Evolutionary conservation across 805 yeast species (phyloP).

Genomic region (Kockiozyma suomiensis): DNA sequence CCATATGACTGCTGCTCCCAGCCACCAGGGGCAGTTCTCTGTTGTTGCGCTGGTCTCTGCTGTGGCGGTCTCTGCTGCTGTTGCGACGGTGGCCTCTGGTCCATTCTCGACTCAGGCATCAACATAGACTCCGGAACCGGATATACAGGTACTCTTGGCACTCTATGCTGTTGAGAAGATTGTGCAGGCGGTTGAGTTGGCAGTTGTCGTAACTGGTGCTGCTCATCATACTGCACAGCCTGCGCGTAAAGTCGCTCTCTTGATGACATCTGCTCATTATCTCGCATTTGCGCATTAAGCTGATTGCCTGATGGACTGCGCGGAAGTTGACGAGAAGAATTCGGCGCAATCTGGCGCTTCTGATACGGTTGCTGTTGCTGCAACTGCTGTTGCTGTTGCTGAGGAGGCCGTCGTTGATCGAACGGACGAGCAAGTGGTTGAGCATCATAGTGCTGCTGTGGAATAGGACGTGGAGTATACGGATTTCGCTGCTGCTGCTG

Average conservation of each 20-base stretch:
- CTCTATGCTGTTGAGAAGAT: neutral
- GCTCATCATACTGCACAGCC: conserved; percentile 4
- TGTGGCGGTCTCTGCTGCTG: conserved; percentile 3
- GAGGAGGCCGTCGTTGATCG: neutral
- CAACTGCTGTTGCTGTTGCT: neutral
- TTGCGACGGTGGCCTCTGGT: conserved; percentile 8
- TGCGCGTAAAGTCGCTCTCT: conserved; percentile 3
- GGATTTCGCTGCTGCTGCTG: neutral
- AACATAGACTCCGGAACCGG: neutral
- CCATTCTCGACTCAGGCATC: neutral
- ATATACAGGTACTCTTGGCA: conserved; percentile 3
- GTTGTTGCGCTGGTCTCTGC: conserved; percentile 10
- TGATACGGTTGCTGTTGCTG: neutral
- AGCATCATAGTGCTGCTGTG: no score
- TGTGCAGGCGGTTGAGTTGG: neutral
- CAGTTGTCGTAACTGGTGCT: neutral
- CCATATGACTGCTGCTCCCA: neutral
- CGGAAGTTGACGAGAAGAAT: conserved; percentile 1
- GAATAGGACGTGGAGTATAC: neutral
- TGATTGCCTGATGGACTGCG: conserved; percentile 15
- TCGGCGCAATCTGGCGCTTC: neutral
- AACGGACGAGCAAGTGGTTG: neutral
- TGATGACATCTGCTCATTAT: neutral
- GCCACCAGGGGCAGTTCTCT: neutral
- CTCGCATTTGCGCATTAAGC: neutral